Conservation (phyloP, 768 basidiomycete species). For the Russula sp. region DNA sequence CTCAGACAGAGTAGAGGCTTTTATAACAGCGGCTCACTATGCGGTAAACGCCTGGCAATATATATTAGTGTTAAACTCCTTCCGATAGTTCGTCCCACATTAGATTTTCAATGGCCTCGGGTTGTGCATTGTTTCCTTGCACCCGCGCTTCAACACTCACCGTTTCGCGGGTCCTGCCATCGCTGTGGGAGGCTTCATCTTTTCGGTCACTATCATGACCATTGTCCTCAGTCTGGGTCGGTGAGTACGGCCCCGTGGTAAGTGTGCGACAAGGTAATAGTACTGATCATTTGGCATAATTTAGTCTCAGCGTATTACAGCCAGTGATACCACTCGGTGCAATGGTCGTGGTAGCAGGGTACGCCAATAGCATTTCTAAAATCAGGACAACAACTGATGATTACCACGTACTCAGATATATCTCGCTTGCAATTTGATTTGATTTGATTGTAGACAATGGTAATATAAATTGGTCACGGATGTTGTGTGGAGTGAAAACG, state of each 20-base stretch:
- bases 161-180: constrained; percentile 65
- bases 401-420: constrained; percentile 35
- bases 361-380: constrained; percentile 24
- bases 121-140: constrained; percentile 52
- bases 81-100: background rate
- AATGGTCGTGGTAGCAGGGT: constrained; percentile 61
- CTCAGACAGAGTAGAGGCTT: constrained; percentile 47
- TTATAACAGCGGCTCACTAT: constrained; percentile 56
- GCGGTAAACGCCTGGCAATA: constrained; percentile 34
- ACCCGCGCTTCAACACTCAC: constrained; percentile 52
- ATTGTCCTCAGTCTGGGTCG: constrained; percentile 44
- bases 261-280: background rate
- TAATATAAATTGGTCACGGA: background rate
- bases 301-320: constrained; percentile 45
- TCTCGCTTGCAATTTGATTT: constrained; percentile 46
- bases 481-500: constrained; percentile 17
- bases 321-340: constrained; percentile 66
- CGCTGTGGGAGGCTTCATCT: constrained; percentile 45
- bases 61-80: background rate
- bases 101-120: constrained; percentile 67
- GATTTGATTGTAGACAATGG: background rate
- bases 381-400: background rate
- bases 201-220: constrained; percentile 56
- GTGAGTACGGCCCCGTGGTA: constrained; percentile 24
- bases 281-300: background rate